phyloP scores from a whole-genome alignment of 2,329 filamentous ascomycete species.

The Gremmenia infestans region DNA sequence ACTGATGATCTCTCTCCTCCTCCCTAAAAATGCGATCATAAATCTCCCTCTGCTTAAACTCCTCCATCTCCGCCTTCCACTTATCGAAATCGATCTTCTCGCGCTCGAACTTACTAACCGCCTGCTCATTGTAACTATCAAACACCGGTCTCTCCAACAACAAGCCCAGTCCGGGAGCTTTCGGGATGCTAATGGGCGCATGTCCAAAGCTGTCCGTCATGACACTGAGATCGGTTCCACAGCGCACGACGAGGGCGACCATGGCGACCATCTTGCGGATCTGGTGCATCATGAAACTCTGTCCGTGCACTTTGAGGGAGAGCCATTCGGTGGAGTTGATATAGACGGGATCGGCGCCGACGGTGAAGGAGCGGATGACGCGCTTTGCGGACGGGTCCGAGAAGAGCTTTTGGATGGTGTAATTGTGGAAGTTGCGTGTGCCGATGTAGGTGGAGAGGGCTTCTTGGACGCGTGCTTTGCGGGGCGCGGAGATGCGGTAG shows the following conservation, averaged over 20 bases:
- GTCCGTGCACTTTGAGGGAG: conserved; percentile 90
- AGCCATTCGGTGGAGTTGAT: conserved; percentile 95
- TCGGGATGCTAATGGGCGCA: conserved; percentile 80
- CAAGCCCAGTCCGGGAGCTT: conserved; percentile 84
- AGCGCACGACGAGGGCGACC: conserved; percentile 78
- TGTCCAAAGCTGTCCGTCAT: conserved; percentile 70
- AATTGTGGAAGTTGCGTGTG: conserved; percentile 94
- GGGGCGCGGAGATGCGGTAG: conserved; percentile 72
- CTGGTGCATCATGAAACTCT: conserved; percentile 99
- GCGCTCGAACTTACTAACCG: conserved; percentile 56
- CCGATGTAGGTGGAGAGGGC: conserved; percentile 73
- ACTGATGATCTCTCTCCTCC: conserved; percentile 83
- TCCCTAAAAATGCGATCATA: conserved; percentile 88
- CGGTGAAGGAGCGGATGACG: conserved; percentile 86
- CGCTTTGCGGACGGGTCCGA: conserved; percentile 81
- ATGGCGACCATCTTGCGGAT: conserved; percentile 99
- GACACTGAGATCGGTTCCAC: conserved; percentile 66
- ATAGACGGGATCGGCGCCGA: conserved; percentile 69
- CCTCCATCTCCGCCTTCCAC: conserved; percentile 72
- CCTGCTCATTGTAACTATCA: conserved; percentile 76
- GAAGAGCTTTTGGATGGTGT: conserved; percentile 83
- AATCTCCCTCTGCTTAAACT: conserved; percentile 89
- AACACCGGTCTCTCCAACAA: conserved; percentile 90
- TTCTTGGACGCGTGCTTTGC: conserved; percentile 66
- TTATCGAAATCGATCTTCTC: conserved; percentile 73